Conservation (phyloP, 1,139 yeast genomes). For the Yamadazyma conglobata region DNA sequence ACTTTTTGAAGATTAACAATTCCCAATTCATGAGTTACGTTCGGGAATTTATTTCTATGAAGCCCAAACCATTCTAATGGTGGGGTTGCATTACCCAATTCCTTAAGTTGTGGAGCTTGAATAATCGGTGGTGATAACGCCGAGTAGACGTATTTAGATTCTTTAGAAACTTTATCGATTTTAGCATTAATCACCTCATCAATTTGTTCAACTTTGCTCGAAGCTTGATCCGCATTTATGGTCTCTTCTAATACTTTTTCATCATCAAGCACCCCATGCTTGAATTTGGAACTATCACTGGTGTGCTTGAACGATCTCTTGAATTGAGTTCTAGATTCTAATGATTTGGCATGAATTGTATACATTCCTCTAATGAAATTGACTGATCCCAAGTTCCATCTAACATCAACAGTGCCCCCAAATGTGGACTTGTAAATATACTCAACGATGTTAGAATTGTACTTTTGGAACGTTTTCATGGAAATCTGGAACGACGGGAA, state of each 20-base stretch:
- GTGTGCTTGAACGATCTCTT: slow-evolving; percentile 15
- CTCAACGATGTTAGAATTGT: slow-evolving; percentile 50
- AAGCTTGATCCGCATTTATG: slow-evolving; percentile 11
- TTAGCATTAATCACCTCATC: slow-evolving; percentile 54
- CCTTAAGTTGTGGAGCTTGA: slow-evolving; percentile 85
- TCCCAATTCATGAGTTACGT: slow-evolving; percentile 75
- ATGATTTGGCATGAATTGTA: slow-evolving; percentile 54
- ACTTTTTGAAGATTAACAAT: slow-evolving; percentile 71
- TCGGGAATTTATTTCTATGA: slow-evolving; percentile 81
- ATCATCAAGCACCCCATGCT: slow-evolving; percentile 18
- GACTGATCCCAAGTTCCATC: slow-evolving; percentile 94
- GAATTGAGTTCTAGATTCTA: slow-evolving; percentile 35
- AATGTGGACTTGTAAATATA: slow-evolving; percentile 68
- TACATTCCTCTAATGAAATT: slow-evolving; percentile 88
- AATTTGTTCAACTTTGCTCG: slow-evolving; percentile 27
- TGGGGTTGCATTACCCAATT: slow-evolving; percentile 95
- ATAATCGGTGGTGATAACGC: slow-evolving; percentile 76
- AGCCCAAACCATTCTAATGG: slow-evolving; percentile 98
- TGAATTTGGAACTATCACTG: slow-evolving; percentile 8
- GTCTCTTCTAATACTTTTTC: slow-evolving; percentile 4
- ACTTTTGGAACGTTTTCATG: slow-evolving; percentile 71
- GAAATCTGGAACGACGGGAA: slow-evolving; percentile 73
- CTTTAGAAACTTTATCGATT: slow-evolving; percentile 60
- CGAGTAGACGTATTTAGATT: slow-evolving; percentile 55
- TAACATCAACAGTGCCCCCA: slow-evolving; percentile 85